A percentile compares a stretch with the other conserved stretches of the same genome.
Evolutionary conservation across 169 alveolate genomes (phyloP).

Genomic region (Fabrea salina): DNA sequence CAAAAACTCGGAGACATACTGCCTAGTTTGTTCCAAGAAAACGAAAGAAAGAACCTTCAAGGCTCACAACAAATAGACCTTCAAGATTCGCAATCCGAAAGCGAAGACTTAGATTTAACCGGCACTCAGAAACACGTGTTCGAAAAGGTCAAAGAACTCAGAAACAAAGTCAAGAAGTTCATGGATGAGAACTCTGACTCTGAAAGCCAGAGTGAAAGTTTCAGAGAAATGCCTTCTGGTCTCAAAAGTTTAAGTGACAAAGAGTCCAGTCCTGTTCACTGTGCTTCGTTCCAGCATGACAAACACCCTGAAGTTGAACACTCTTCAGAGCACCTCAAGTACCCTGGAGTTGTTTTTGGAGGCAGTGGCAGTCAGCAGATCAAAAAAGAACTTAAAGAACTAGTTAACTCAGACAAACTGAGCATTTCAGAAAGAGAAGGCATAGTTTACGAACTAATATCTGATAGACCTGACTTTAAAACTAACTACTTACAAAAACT

Average conservation of each 20-base stretch:
- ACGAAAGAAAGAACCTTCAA: constrained; percentile 16
- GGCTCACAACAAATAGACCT: background rate
- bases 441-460: background rate
- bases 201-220: background rate
- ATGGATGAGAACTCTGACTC: background rate
- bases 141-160: background rate
- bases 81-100: background rate
- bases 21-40: background rate
- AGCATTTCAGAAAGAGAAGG: background rate
- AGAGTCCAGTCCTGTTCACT: background rate
- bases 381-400: background rate
- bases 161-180: background rate
- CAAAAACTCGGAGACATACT: constrained; percentile 5
- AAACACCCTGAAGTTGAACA: background rate
- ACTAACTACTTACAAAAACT: background rate
- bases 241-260: background rate
- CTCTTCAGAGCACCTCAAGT: background rate
- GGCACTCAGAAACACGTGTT: constrained; percentile 20
- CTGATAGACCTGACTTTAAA: background rate
- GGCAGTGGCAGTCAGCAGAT: background rate
- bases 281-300: too few relatives aligned
- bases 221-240: background rate
- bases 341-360: constrained; percentile 11
- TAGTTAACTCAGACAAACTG: constrained; percentile 1
- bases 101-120: background rate